These are phyloP conservation scores for Neonectria magnoliae DNA, from an alignment of 2,329 filamentous ascomycete genomes.

Conservation along the genomic window DNA sequence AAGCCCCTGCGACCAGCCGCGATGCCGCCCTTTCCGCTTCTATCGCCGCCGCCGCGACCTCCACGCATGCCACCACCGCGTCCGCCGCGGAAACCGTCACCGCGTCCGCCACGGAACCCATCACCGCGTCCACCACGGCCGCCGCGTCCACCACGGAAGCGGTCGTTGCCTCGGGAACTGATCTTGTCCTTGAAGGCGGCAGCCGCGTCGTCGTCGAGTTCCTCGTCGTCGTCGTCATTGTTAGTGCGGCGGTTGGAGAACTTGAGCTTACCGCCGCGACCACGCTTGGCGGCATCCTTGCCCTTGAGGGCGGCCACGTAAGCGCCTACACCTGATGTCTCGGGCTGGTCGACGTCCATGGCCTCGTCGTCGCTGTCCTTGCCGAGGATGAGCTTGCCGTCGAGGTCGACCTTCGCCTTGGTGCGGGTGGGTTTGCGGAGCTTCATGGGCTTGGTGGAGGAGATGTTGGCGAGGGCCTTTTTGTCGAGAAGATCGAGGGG, in stretches of 20 bases:
- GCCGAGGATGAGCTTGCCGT: conserved; percentile 84
- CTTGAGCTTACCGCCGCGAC: conserved; percentile 74
- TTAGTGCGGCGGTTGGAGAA: conserved; percentile 71
- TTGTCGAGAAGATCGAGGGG: conserved; percentile 93
- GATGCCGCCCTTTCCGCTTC: conserved; percentile 60
- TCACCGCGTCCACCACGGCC: conserved; percentile 49
- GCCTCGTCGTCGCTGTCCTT: conserved; percentile 63
- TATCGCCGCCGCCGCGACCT: conserved; percentile 48
- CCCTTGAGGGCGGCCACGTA: conserved; percentile 77
- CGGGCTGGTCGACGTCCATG: conserved; percentile 72
- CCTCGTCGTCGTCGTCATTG: conserved; percentile 56
- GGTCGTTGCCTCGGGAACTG: conserved; percentile 49
- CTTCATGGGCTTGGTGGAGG: conserved; percentile 83
- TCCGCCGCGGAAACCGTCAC: background rate
- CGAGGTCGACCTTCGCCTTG: conserved; percentile 76
- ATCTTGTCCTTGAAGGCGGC: conserved; percentile 63
- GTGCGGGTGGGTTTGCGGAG: conserved; percentile 64
- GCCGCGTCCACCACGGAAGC: conserved; percentile 45
- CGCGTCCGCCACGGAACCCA: conserved; percentile 41
- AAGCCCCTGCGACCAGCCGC: conserved; percentile 59
- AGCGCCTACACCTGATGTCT: conserved; percentile 69
- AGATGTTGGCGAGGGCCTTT: conserved; percentile 90
- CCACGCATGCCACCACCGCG: conserved; percentile 45
- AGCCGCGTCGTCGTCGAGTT: conserved; percentile 62
- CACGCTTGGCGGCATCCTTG: conserved; percentile 71